Evolutionary conservation across 306 rosid genomes (phyloP).

Genomic region (Carpinus fangiana): DNA sequence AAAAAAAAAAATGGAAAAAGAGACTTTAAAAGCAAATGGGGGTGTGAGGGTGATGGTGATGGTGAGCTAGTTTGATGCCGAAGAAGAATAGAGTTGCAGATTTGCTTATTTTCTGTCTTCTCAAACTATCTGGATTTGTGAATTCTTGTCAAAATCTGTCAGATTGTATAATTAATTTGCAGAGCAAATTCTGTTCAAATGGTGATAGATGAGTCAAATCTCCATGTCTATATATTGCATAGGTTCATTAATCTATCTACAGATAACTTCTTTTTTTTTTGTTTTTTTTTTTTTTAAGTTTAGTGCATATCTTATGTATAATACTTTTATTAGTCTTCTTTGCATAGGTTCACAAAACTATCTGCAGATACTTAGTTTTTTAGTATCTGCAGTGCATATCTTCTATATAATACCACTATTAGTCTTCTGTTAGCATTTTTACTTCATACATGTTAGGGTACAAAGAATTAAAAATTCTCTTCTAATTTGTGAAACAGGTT

Average conservation of each 20-base stretch:
- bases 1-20: no score
- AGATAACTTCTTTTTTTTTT: neutral
- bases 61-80: no score
- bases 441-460: neutral
- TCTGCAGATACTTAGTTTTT: neutral
- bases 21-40: no score
- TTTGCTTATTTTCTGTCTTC: no score
- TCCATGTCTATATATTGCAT: neutral
- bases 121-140: no score
- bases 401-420: neutral
- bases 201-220: neutral
- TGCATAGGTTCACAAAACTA: neutral
- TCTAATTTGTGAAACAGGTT: constrained; percentile 53
- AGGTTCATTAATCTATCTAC: neutral
- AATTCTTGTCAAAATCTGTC: no score
- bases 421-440: neutral
- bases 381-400: neutral
- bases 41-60: no score
- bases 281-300: no score
- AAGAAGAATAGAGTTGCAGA: no score
- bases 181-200: neutral
- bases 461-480: neutral
- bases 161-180: neutral
- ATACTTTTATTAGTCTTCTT: neutral
- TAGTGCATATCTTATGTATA: neutral